Evolutionary conservation across 108 stramenopile genomes (phyloP).

Genomic region (Discostella pseudostelligera): DNA sequence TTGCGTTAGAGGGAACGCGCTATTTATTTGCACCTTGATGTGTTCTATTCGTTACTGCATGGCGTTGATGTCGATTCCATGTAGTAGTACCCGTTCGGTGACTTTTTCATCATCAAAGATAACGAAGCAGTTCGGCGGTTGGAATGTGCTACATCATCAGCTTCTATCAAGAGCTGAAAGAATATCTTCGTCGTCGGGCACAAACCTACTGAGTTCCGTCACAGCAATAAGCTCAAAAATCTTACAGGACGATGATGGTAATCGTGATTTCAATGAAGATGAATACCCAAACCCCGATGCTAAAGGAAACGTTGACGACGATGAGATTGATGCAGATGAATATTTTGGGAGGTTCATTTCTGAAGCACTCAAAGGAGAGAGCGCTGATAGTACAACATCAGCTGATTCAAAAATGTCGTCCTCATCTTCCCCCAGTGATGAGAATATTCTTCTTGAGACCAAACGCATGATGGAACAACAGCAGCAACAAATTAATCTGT

Average conservation of each 20-base stretch:
- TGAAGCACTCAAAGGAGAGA: conserved; percentile 19
- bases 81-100: neutral
- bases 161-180: neutral
- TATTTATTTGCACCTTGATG: conserved; percentile 2
- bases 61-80: conserved; percentile 6
- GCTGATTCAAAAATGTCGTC: conserved; percentile 5
- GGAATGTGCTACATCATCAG: neutral
- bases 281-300: conserved; percentile 5
- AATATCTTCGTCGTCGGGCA: neutral
- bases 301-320: conserved; percentile 5
- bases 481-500: conserved; percentile 56
- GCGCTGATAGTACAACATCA: neutral
- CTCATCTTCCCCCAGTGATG: conserved; percentile 8
- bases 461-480: conserved; percentile 54
- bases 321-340: conserved; percentile 11
- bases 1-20: neutral
- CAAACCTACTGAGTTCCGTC: neutral
- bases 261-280: conserved; percentile 6
- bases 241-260: conserved; percentile 10
- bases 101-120: neutral
- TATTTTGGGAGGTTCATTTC: conserved; percentile 21
- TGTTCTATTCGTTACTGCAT: neutral
- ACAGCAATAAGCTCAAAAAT: neutral
- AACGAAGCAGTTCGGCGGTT: neutral
- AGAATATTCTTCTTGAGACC: conserved; percentile 29